Evolutionary conservation across 257 asterid species (phyloP).

Genomic region (Cynanchum wilfordii): DNA sequence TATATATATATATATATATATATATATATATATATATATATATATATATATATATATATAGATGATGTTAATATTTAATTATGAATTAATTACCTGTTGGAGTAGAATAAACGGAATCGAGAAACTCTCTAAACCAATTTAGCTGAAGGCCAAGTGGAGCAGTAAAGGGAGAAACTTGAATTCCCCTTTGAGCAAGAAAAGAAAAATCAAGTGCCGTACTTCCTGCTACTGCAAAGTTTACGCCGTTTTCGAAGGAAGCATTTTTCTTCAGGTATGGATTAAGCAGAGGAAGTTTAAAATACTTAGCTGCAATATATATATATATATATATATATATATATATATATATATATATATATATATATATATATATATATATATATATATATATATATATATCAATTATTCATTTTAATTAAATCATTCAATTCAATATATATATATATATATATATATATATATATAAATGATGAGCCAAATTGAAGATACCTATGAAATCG

Average conservation of each 20-base stretch:
- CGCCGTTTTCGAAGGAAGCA: conserved; percentile 29
- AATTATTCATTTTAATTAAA: too few relatives aligned
- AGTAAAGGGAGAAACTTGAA: neutral
- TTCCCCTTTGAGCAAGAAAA: conserved; percentile 19
- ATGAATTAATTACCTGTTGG: neutral
- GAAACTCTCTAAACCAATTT: conserved; percentile 18
- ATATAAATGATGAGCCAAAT: too few relatives aligned
- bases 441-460: too few relatives aligned
- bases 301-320: conserved; percentile 1
- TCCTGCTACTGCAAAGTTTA: conserved; percentile 38
- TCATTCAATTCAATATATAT: too few relatives aligned
- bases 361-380: too few relatives aligned
- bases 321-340: too few relatives aligned
- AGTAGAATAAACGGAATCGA: conserved; percentile 11
- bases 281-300: conserved; percentile 32
- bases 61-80: too few relatives aligned
- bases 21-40: too few relatives aligned
- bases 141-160: conserved; percentile 24
- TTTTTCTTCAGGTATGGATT: conserved; percentile 23
- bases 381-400: too few relatives aligned
- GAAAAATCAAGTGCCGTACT: conserved; percentile 20
- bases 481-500: conserved; percentile 9
- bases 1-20: too few relatives aligned
- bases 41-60: too few relatives aligned
- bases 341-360: too few relatives aligned